Conservation (phyloP, 192 early-diverging fungal species). For the Backusella australiensis region DNA sequence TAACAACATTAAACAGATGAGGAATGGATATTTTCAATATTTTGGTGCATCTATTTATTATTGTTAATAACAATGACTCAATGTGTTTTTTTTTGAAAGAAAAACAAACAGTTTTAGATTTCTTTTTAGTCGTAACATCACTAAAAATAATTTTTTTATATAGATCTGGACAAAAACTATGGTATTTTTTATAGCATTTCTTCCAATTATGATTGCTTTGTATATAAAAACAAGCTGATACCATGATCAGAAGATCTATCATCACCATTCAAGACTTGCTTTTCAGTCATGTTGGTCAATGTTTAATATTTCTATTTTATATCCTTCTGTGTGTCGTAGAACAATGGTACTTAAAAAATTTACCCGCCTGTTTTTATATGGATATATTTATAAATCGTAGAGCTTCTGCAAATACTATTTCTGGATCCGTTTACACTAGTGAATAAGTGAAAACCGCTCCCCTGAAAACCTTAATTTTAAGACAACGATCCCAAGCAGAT, state of each 20-base stretch:
- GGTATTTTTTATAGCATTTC: background rate
- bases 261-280: background rate
- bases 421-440: background rate
- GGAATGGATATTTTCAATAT: background rate
- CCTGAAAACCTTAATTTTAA: background rate
- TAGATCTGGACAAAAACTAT: no score
- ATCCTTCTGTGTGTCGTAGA: no score
- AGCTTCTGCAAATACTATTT: background rate
- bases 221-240: background rate
- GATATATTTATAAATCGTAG: background rate
- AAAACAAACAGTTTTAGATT: background rate
- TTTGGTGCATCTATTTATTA: no score
- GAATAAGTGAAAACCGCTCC: background rate
- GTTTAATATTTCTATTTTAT: no score
- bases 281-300: background rate
- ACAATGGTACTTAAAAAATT: background rate
- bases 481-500: background rate
- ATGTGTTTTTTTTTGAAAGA: background rate
- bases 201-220: background rate
- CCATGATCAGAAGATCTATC: background rate
- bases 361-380: background rate
- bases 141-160: background rate
- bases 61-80: background rate
- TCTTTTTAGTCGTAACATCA: no score
- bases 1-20: background rate